A percentile compares a stretch with the other conserved stretches of the same genome.
These are phyloP conservation scores for Cucurbita maxima DNA, from an alignment of 306 rosid species.

Conservation along the genomic window DNA sequence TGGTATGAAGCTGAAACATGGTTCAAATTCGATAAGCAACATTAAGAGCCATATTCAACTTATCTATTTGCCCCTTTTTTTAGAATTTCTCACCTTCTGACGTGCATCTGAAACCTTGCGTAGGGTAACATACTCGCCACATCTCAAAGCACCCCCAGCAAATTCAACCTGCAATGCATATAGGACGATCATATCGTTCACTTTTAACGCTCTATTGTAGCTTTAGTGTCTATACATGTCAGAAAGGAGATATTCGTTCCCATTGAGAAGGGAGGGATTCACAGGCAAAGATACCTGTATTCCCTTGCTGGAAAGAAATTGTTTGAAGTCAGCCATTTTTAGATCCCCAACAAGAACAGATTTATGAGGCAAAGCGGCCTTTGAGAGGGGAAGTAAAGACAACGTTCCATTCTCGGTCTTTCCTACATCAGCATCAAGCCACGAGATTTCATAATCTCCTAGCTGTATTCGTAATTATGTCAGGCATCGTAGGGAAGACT, in stretches of 20 bases:
- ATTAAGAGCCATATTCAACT: too few relatives aligned
- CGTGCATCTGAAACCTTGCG: conserved; percentile 84
- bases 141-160: conserved; percentile 75
- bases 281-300: conserved; percentile 45
- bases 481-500: background rate
- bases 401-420: conserved; percentile 48
- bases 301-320: conserved; percentile 79
- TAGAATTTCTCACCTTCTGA: conserved; percentile 49
- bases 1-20: background rate
- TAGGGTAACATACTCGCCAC: conserved; percentile 79
- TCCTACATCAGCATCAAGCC: conserved; percentile 82
- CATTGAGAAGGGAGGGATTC: background rate
- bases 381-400: conserved; percentile 57
- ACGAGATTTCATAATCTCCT: conserved; percentile 82
- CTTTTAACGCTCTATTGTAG: background rate
- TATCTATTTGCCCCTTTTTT: background rate
- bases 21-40: background rate
- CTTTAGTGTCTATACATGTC: background rate
- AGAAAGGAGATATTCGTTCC: background rate
- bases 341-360: conserved; percentile 88
- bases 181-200: background rate
- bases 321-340: conserved; percentile 87
- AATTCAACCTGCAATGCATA: conserved; percentile 53
- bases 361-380: conserved; percentile 53
- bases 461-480: conserved; percentile 26